Conservation (phyloP, 495 filamentous ascomycete species). For the Aspergillus homomorphus region DNA sequence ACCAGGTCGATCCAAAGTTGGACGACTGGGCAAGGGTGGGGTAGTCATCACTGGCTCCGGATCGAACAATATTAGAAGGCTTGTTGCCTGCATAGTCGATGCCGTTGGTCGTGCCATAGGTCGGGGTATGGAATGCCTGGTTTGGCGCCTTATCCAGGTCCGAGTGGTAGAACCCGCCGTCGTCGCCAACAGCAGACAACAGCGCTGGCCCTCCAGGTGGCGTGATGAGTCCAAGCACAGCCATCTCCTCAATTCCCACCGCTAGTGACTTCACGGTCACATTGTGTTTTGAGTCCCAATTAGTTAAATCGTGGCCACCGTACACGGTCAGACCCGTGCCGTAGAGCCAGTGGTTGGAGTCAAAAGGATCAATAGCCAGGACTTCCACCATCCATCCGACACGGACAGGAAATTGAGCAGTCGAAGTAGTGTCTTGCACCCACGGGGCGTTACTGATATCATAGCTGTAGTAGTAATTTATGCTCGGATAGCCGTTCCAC, state of each 20-base stretch:
- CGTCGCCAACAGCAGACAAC: slow-evolving; percentile 15
- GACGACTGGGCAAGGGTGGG: slow-evolving; percentile 15
- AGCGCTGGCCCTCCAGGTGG: slow-evolving; percentile 13
- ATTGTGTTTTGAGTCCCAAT: slow-evolving; percentile 8
- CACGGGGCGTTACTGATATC: slow-evolving; percentile 15
- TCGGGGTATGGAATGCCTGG: slow-evolving; percentile 11
- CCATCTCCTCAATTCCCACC: slow-evolving; percentile 15
- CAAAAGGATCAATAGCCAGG: slow-evolving; percentile 15
- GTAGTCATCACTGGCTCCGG: slow-evolving; percentile 6
- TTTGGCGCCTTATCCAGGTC: slow-evolving; percentile 8
- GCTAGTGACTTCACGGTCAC: slow-evolving; percentile 15
- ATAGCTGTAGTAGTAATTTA: slow-evolving; percentile 17
- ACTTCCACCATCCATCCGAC: slow-evolving; percentile 20
- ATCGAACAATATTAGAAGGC: slow-evolving; percentile 14
- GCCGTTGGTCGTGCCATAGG: slow-evolving; percentile 12
- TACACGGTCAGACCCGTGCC: slow-evolving; percentile 17
- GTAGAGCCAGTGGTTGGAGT: slow-evolving; percentile 21
- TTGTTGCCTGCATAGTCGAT: slow-evolving; percentile 20
- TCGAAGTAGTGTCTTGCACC: slow-evolving; percentile 11
- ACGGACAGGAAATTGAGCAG: slow-evolving; percentile 9
- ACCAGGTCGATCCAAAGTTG: slow-evolving; percentile 15
- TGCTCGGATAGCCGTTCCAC: slow-evolving; percentile 18
- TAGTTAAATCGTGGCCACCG: slow-evolving; percentile 12
- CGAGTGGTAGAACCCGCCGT: slow-evolving; percentile 16
- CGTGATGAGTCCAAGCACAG: slow-evolving; percentile 13